Evolutionary conservation across 129 eudicot species (phyloP), one percentile per base, ranked within the genome.

Genomic region (Erigeron canadensis): DNA sequence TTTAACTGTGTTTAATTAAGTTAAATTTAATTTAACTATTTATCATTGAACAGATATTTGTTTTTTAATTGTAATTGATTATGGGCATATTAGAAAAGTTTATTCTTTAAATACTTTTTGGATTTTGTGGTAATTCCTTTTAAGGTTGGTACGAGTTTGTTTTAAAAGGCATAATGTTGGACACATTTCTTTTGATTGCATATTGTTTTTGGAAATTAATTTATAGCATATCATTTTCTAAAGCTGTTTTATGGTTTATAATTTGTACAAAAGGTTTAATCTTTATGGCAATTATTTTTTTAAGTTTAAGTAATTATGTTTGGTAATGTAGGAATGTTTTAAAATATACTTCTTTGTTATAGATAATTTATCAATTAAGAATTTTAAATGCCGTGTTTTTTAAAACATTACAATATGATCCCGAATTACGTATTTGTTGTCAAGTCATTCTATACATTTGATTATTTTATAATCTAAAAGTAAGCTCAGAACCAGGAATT

Each of bases 71-170:
- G 55, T 12, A 42, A 21, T 19, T 41, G 41, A 39, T 63, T 51
- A 64, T 63, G 48, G 38, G 55, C 50, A 64, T 74, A 8, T 72
- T 65, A 19, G 38, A 55, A 75, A 54, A 43, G 58, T 22, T 45
- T 53, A 21, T 22, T 53, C 42, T 64, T 40, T 63, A 53, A 34
- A 39, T 42, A 10, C 61, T 13, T 54, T 75, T 53, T 65, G 18
- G 43, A 54, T 54, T 23, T 75, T 75, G 39, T 19, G 42, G 37
- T 51, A 41, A 65, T 41, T 65, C 34, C 59, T 22, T 23, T 22
- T 65, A 65, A 39, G 46, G 48, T 42, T 71, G 53, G 57, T 58
- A 12, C 42, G 28, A 59, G 51, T 28, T 28, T 15, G 51, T 63
- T 47, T 37, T 38, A 64, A 74, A 74, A 65, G 17, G 65, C 10